Evolutionary conservation across 2,329 filamentous ascomycete species (phyloP), one percentile per base, ranked within the genome.

Genomic region (Graphilbum ipis-grandicollis): DNA sequence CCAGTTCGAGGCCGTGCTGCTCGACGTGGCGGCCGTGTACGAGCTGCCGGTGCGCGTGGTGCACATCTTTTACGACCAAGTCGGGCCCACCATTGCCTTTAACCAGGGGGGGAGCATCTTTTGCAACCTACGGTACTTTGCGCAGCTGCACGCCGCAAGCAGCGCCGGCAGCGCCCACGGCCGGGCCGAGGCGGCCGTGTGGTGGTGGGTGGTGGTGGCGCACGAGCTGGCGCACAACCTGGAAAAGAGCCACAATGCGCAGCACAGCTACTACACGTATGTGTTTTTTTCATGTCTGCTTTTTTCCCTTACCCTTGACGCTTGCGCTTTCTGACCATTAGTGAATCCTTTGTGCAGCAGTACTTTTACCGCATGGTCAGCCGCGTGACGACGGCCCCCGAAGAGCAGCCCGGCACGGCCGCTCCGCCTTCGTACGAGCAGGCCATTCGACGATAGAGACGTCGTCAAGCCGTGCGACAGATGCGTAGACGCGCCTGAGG

Each of bases 171-270:
- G 42, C 25, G 60, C n/a, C n/a, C n/a, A n/a, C n/a, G n/a, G n/a
- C n/a, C n/a, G n/a, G n/a, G n/a, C 56, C 8, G 60, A 57, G 19
- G 63, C 62, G 22, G 60, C 45, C 15, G 48, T 44, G 19, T 46
- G 43, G 41, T 44, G 44, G 41, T 42, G 43, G 40, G 50, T 47
- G 44, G 85, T 90, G n/a, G 55, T 94, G 42, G 92, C 85, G 43
- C 90, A 98, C 53, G 92, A 98, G 59, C 59, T 98, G 54, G 86
- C 90, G 40, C 90, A 98, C 58, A 98, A 98, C 53, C 59, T 98
- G 38, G 83, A 93, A 9, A 58, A 60, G 28, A 68, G 74, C 43
- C 88, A 96, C 55, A 79, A 78, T 49, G 65, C 79, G 14, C 70
- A 79, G 37, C 84, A 93, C 56, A 81, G 76, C 48, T 93, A 77